phyloP scores from a whole-genome alignment of 495 filamentous ascomycete species.

The Podospora pseudocomata region DNA sequence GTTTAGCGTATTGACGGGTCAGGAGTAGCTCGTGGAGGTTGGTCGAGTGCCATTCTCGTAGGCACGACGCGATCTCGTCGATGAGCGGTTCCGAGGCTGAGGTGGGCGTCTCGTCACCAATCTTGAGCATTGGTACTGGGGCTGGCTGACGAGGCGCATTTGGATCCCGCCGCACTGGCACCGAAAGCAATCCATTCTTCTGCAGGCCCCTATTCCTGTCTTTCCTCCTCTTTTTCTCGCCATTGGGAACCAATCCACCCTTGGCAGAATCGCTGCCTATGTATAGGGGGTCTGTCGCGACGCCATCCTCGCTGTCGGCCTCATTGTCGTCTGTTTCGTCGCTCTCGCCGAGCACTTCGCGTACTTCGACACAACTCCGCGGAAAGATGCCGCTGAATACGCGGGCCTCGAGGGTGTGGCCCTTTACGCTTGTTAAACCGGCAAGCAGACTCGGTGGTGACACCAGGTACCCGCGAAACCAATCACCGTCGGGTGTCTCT shows the following conservation, averaged over 20 bases:
- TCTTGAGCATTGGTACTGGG: constrained; percentile 94
- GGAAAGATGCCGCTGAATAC: constrained; percentile 98
- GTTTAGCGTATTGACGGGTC: constrained; percentile 68
- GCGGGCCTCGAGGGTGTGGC: constrained; percentile 87
- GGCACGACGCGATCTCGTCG: constrained; percentile 93
- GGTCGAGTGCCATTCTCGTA: constrained; percentile 96
- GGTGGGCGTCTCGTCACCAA: constrained; percentile 92
- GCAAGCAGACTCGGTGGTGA: constrained; percentile 90
- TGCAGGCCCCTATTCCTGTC: constrained; percentile 18
- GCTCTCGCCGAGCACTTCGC: constrained; percentile 66
- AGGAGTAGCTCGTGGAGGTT: constrained; percentile 94
- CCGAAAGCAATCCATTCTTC: constrained; percentile 35
- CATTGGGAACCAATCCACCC: constrained; percentile 34
- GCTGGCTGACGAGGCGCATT: constrained; percentile 75
- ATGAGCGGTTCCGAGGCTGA: constrained; percentile 87
- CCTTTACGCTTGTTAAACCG: constrained; percentile 85
- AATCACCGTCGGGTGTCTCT: constrained; percentile 77
- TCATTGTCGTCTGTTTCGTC: constrained; percentile 47
- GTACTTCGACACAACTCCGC: constrained; percentile 78
- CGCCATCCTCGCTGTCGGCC: constrained; percentile 35
- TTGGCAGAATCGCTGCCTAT: constrained; percentile 46
- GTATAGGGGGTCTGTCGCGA: constrained; percentile 24
- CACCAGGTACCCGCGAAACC: constrained; percentile 93
- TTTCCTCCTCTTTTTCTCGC: constrained; percentile 33
- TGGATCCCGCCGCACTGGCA: constrained; percentile 47